Conservation (phyloP, 1,139 yeast genomes). For the Protomyces gravidus region DNA sequence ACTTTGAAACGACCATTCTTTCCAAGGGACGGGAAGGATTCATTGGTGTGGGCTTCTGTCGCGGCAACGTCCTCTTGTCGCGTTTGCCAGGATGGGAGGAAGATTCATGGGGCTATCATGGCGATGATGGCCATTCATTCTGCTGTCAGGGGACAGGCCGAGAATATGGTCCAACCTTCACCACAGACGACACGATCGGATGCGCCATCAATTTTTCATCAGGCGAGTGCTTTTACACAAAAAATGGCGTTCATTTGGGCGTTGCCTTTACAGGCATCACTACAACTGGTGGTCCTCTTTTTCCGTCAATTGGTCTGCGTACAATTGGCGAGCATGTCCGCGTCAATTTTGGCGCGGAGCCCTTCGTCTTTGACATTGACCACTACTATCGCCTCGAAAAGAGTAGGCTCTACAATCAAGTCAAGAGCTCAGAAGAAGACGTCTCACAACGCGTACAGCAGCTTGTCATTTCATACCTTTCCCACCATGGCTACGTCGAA, state of each 20-base stretch:
- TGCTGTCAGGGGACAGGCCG: slow-evolving; percentile 46
- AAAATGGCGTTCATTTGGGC: slow-evolving; percentile 67
- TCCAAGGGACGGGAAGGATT: slow-evolving; percentile 44
- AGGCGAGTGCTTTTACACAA: slow-evolving; percentile 66
- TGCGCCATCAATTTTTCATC: slow-evolving; percentile 74
- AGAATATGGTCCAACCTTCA: slow-evolving; percentile 49
- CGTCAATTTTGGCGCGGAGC: slow-evolving; percentile 67
- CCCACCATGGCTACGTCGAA: slow-evolving; percentile 67
- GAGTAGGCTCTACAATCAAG: slow-evolving; percentile 19
- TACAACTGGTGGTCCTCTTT: slow-evolving; percentile 38
- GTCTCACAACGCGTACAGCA: slow-evolving; percentile 21
- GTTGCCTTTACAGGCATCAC: slow-evolving; percentile 50
- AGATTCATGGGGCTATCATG: slow-evolving; percentile 56
- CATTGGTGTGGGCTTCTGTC: slow-evolving; percentile 42
- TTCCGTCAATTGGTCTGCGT: slow-evolving; percentile 53
- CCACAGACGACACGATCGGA: slow-evolving; percentile 65
- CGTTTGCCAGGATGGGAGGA: slow-evolving; percentile 49
- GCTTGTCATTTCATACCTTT: slow-evolving; percentile 63
- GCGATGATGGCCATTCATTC: slow-evolving; percentile 53
- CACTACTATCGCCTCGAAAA: slow-evolving; percentile 50
- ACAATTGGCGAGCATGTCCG: slow-evolving; percentile 48
- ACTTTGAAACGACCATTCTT: slow-evolving; percentile 52
- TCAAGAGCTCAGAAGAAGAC: slow-evolving; percentile 27
- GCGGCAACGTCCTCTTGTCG: slow-evolving; percentile 37
- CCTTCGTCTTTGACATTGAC: slow-evolving; percentile 68